phyloP scores from a whole-genome alignment of 148 eudicot species.

The Euryodendron excelsum region DNA sequence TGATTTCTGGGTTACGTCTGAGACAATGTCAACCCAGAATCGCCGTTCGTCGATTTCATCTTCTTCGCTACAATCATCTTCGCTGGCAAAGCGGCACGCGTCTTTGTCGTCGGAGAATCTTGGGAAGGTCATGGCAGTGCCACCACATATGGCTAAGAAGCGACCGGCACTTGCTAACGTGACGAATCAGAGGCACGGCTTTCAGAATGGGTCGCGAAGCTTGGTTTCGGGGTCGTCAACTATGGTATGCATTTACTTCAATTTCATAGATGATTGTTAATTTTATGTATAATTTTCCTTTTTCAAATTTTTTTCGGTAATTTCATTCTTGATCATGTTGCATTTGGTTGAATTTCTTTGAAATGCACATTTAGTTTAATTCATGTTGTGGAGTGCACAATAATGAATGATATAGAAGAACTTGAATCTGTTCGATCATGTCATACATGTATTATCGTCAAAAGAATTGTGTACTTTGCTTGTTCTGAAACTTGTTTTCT shows the following conservation, averaged over 20 bases:
- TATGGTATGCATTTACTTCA: slow-evolving; percentile 27
- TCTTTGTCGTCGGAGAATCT: slow-evolving; percentile 36
- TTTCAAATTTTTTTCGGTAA: neutral
- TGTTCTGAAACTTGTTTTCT: neutral
- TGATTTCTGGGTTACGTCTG: neutral
- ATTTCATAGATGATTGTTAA: neutral
- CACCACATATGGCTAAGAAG: slow-evolving; percentile 47
- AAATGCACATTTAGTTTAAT: neutral
- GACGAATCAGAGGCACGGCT: slow-evolving; percentile 48
- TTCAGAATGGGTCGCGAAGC: slow-evolving; percentile 16
- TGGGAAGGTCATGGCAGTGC: slow-evolving; percentile 33
- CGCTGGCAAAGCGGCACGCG: slow-evolving; percentile 46
- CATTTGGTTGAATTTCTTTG: neutral
- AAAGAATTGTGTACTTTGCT: neutral
- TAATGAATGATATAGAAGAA: neutral
- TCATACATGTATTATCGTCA: neutral
- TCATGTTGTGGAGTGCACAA: neutral
- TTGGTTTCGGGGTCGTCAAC: slow-evolving; percentile 28
- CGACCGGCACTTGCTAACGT: slow-evolving; percentile 63
- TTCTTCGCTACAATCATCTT: slow-evolving; percentile 30
- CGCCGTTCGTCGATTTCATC: slow-evolving; percentile 33
- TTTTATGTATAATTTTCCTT: neutral
- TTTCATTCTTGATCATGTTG: neutral
- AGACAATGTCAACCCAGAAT: slow-evolving; percentile 37
- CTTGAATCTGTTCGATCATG: neutral